Percentiles rank a stretch among this genome's conserved stretches.
Evolutionary conservation across 2,329 filamentous ascomycete genomes (phyloP).

Genomic region (Blastomyces parvus): DNA sequence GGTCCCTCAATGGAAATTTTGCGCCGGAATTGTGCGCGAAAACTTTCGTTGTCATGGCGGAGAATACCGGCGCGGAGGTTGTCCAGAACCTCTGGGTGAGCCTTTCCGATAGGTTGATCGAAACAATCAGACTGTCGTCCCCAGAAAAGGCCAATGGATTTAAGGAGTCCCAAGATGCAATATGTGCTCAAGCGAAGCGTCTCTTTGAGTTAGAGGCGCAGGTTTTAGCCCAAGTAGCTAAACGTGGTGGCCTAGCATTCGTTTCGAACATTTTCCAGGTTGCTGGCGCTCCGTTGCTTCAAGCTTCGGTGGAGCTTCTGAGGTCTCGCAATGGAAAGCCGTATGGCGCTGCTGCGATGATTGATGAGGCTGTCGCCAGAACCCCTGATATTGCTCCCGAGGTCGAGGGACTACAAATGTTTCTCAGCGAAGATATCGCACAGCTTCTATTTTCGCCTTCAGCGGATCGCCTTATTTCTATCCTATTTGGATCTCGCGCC

Average conservation of each 20-base stretch:
- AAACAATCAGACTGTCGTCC: slow-evolving; percentile 61
- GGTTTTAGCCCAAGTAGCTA: slow-evolving; percentile 24
- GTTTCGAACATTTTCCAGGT: slow-evolving; percentile 30
- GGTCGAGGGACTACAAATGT: slow-evolving; percentile 38
- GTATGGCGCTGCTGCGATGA: slow-evolving; percentile 52
- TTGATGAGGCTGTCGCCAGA: slow-evolving; percentile 45
- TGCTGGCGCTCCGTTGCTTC: slow-evolving; percentile 33
- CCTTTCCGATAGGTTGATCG: slow-evolving; percentile 53
- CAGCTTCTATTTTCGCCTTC: slow-evolving; percentile 60
- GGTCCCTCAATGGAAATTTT: slow-evolving; percentile 40
- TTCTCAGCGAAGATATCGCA: slow-evolving; percentile 49
- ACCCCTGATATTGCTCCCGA: slow-evolving; percentile 34
- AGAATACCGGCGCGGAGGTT: slow-evolving; percentile 38
- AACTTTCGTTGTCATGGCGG: slow-evolving; percentile 30
- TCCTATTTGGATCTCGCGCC: slow-evolving; percentile 49
- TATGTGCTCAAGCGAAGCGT: slow-evolving; percentile 57
- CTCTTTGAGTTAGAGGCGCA: slow-evolving; percentile 53
- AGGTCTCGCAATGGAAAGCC: slow-evolving; percentile 53
- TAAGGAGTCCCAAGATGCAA: slow-evolving; percentile 57
- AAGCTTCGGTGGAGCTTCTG: slow-evolving; percentile 42
- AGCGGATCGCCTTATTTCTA: slow-evolving; percentile 54
- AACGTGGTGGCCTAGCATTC: slow-evolving; percentile 19
- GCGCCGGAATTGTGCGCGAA: slow-evolving; percentile 32
- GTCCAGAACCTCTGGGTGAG: slow-evolving; percentile 53
- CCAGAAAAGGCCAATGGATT: slow-evolving; percentile 76